Base-by-base conservation (phyloP, 2,329 filamentous ascomycete species). In the Penicillium sp. region DNA sequence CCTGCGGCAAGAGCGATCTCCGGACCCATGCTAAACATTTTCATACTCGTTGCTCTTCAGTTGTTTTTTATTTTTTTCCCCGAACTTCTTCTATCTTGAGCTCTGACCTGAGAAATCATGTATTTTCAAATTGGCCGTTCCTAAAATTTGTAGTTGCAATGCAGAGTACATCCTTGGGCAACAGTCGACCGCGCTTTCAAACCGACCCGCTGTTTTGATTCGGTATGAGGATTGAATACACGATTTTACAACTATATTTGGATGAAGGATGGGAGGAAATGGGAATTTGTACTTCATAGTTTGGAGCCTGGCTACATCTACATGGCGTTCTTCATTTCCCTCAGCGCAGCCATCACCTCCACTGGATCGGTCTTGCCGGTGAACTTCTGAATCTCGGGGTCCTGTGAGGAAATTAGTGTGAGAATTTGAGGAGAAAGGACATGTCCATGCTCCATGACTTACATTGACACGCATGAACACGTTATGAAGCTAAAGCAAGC, bases 391-490 rank as follows among this genome's bases (percentile, higher is more conserved):
- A 99, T 89, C 63, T 85, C 86, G 0, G 92, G 90, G 70, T 97
- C 93, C 85, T 93, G 58, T 28, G 46, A 45, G 14, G 10, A 2
- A 28, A 33, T 71, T 37, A 71, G 63, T 42, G 55, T 59, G n/a
- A 37, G 19, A 8, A 16, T 10, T 30, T 30, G 8, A 30, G 8
- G 28, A 26, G 22, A 16, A 16, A 19, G 30, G 37, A 51, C 28
- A 16, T 3, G 8, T 11, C 43, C 28, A 2, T 8, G 35, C n/a
- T 10, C 22, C 3, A n/a, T 25, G 22, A 78, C 86, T 81, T 80
- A 92, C 90, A 69, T 89, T 83, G 38, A 96, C 84, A 68, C 91
- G 86, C 95, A 99, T 98, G 73, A 99, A 99, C 1, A 97, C 92
- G 72, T 99, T 99, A 77, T 98, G 93, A 79, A 91, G 81, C 91